These are phyloP conservation scores for Aspergillus conjunctus DNA, from an alignment of 495 filamentous ascomycete species.

Conservation along the genomic window DNA sequence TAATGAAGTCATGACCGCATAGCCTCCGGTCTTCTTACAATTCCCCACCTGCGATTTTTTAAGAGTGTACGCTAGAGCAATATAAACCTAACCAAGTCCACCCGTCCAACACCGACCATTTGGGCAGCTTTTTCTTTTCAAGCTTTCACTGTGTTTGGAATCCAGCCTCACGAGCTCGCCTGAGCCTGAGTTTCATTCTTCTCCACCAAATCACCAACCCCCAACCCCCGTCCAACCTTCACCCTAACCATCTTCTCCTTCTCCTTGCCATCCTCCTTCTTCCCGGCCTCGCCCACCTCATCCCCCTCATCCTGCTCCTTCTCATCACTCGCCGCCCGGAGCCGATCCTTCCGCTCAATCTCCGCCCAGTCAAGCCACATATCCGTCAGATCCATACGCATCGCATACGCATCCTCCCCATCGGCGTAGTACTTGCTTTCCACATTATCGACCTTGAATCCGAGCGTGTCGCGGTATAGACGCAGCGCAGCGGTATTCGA, in stretches of 20 bases:
- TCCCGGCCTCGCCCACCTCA: constrained; percentile 54
- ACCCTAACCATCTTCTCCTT: constrained; percentile 61
- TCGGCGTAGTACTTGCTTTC: constrained; percentile 97
- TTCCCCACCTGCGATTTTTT: too few species aligned
- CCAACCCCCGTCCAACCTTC: constrained; percentile 77
- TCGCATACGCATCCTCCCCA: constrained; percentile 93
- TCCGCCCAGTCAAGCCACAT: constrained; percentile 54
- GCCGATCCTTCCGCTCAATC: constrained; percentile 45
- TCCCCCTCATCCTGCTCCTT: constrained; percentile 55
- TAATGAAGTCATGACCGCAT: neutral
- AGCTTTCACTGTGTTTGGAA: too few species aligned
- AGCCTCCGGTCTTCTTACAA: neutral
- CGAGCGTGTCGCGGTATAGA: constrained; percentile 90
- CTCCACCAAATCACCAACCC: constrained; percentile 85
- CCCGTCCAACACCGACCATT: neutral
- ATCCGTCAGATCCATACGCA: constrained; percentile 79
- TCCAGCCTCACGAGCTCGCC: neutral
- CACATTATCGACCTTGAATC: constrained; percentile 86
- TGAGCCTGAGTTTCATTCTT: constrained; percentile 57
- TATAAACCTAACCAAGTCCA: too few species aligned
- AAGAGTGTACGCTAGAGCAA: too few species aligned
- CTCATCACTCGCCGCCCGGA: constrained; percentile 43
- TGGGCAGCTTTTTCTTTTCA: neutral
- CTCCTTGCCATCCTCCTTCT: constrained; percentile 45
- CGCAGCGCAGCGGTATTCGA: constrained; percentile 88